A percentile compares a stretch with the other conserved stretches of the same genome.
Evolutionary conservation across 192 early-diverging fungal genomes (phyloP).

Genomic region (Borealophlyctis nickersoniae): DNA sequence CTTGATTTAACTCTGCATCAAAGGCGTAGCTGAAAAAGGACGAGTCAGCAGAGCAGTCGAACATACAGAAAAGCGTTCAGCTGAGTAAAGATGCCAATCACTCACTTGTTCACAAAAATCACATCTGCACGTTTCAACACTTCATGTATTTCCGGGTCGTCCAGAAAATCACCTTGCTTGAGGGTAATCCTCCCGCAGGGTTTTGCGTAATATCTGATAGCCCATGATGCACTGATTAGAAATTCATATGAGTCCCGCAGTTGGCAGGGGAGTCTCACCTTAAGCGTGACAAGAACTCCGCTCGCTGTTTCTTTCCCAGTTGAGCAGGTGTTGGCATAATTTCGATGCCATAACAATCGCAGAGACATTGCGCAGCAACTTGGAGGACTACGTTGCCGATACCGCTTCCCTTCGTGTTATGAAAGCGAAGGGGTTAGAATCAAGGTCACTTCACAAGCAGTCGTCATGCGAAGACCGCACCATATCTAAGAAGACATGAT

Average conservation of each 20-base stretch:
- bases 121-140: conserved; percentile 82
- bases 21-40: conserved; percentile 72
- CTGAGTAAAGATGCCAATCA: not conserved
- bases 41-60: too few species aligned
- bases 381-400: conserved; percentile 97
- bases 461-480: conserved; percentile 27
- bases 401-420: conserved; percentile 57
- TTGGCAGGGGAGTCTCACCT: conserved; percentile 32
- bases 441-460: conserved; percentile 5
- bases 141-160: conserved; percentile 60
- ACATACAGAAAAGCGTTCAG: too few species aligned
- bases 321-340: conserved; percentile 80
- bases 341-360: conserved; percentile 83
- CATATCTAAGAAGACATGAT: conserved; percentile 86
- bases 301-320: conserved; percentile 72
- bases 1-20: conserved; percentile 78
- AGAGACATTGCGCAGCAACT: conserved; percentile 84
- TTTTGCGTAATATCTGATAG: conserved; percentile 38
- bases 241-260: not conserved
- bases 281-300: conserved; percentile 84
- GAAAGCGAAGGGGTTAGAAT: not conserved
- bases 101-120: conserved; percentile 87
- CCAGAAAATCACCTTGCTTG: conserved; percentile 83
- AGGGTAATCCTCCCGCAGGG: conserved; percentile 56
- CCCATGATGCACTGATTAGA: too few species aligned